Evolutionary conservation across 1,284 basidiomycete species (phyloP).

Genomic region (Cystobasidium sp.): DNA sequence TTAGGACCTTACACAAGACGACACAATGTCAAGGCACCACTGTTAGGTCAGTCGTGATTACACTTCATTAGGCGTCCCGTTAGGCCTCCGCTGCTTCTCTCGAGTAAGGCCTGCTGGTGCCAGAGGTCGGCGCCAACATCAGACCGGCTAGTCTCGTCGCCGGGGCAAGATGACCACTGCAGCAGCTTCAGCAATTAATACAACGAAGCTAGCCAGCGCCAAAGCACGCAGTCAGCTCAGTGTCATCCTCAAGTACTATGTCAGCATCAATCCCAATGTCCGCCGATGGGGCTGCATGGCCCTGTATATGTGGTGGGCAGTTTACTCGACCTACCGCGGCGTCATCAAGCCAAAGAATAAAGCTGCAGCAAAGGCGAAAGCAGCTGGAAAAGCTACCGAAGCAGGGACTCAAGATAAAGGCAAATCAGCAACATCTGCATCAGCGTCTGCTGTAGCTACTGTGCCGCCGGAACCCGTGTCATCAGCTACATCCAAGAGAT

Average conservation of each 20-base stretch:
- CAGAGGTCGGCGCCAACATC: not conserved
- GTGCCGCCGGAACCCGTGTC: not conserved
- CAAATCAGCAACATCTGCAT: not conserved
- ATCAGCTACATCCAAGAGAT: slow-evolving; percentile 9
- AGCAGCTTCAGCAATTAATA: not conserved
- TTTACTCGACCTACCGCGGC: slow-evolving; percentile 31
- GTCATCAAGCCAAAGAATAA: slow-evolving; percentile 23
- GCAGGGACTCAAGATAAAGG: not conserved
- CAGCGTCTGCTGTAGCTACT: not conserved
- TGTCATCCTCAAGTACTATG: slow-evolving; percentile 18
- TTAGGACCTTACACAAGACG: too few species aligned
- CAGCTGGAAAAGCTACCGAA: not conserved
- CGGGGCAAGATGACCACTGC: slow-evolving; percentile 3
- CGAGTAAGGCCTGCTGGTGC: not conserved
- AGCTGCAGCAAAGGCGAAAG: slow-evolving; percentile 3
- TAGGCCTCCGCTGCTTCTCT: not conserved
- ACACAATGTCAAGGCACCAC: too few species aligned
- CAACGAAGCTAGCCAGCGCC: not conserved
- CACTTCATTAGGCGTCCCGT: not conserved
- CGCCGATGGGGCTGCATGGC: slow-evolving; percentile 23
- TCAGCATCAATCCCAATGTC: slow-evolving; percentile 15
- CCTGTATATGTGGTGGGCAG: slow-evolving; percentile 32
- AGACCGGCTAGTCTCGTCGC: slow-evolving; percentile 18
- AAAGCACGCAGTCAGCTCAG: slow-evolving; percentile 17
- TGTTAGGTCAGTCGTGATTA: too few species aligned